Evolutionary conservation across 345 rosid species (phyloP), one percentile per base, ranked within the genome.

Genomic region (Aegle marmelos): DNA sequence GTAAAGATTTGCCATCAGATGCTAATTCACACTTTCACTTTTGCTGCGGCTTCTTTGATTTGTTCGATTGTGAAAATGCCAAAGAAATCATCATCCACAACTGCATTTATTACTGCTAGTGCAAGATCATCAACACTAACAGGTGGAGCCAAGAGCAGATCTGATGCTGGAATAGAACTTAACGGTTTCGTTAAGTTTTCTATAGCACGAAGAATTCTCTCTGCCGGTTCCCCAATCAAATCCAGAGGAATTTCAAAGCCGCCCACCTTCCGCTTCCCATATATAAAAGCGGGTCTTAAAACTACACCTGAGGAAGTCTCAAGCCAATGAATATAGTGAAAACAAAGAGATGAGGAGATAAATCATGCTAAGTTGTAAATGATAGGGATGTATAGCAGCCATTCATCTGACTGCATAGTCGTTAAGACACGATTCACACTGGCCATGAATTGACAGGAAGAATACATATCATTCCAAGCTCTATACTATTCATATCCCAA

Each of bases 11-110:
- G 34, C 19, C 65, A 27, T 31, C 2, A 4, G 27, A 10, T 9
- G 13, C 14, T 6, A 10, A 41, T 50, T 86, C 79, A 91, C 0
- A 64, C 91, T 81, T 79, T 89, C 74, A 87, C 86, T 77, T 90
- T 91, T 10, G 92, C 89, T 11, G 98, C 97, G 16, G 93, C 97
- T 87, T 93, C 94, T 85, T 93, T 95, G 85, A 95, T 95, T 86
- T 95, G 98, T 77, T 95, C 96, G 4, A 95, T 93, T 21, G 97
- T 92, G 90, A 93, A 91, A 81, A 91, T 74, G 66, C 99, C 98
- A 16, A 92, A 95, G 85, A 90, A 75, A 60, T 93, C 97, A 31
- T 92, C 94, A 77, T 93, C 97, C 37, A 75, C 86, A 8, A 95
- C 84, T 2, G 93, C 96, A 72, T 87, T 87, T 6, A 90, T 68